Evolutionary conservation across 2,329 filamentous ascomycete species (phyloP), one percentile per base, ranked within the genome.

Genomic region (Talaromyces sp.): DNA sequence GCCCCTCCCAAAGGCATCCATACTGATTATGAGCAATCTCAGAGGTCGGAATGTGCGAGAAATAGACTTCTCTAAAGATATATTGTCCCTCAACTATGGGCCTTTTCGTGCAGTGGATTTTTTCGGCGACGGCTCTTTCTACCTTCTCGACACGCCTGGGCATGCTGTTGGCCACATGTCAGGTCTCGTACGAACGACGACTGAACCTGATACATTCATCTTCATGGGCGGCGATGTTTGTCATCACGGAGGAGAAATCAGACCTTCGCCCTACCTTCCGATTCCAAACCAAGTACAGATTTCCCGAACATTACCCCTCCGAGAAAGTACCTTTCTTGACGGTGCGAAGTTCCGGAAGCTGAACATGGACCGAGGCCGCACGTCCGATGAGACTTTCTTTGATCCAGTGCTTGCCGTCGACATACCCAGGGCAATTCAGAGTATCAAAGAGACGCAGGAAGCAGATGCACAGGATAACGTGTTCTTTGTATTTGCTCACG

Each of bases 141-240:
- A 73, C 64, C 65, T 76, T 33, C 68, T 76, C 3, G 64, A 74
- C 54, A 68, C 60, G 2, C 70, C 73, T 0, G 73, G 73, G 3
- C 72, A 74, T 61, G 64, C 68, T 7, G 22, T 68, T 2, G 72
- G 71, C 2, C 74, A 75, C 66, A 52, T 76, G 0, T 68, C 68
- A 41, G 72, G 65, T 0, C 62, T 76, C 1, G 73, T 70, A 0
- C 69, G 74, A 11, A 72, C 69, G 8, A 72, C 70, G 8, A 59
- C 39, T 4, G 37, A 57, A 5, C 61, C 50, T 13, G 61, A 63
- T 2, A 62, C 74, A 0, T 85, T 84, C 69, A 77, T 84, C 33
- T 77, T 84, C 67, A 81, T 85, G 74, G 83, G 81, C 33, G 82
- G 81, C 19, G 83, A 85, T 69, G 73, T 77, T 5, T 79, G 75